Evolutionary conservation across 2,329 filamentous ascomycete species (phyloP).

Genomic region (Sarocladium brachiariae): DNA sequence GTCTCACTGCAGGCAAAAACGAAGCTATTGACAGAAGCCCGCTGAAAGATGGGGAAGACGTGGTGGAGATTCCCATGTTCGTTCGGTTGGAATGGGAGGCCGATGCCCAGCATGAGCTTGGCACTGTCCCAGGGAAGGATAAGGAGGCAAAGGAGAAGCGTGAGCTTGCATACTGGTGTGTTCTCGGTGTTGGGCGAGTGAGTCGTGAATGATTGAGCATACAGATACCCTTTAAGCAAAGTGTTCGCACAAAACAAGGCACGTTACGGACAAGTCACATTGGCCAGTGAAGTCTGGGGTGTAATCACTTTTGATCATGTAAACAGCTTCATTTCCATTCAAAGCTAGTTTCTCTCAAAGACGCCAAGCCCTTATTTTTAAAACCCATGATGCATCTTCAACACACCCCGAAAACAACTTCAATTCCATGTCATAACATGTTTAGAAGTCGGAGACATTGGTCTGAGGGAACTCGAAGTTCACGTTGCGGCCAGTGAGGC

Average conservation of each 20-base stretch:
- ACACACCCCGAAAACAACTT: conserved; percentile 6
- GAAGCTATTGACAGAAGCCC: conserved; percentile 37
- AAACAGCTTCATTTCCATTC: conserved; percentile 37
- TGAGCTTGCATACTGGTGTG: conserved; percentile 94
- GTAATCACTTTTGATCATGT: conserved; percentile 26
- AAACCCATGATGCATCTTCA: conserved; percentile 20
- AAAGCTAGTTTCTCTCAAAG: conserved; percentile 45
- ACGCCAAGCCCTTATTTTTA: conserved; percentile 43
- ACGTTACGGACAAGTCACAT: no score
- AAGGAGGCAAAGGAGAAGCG: conserved; percentile 67
- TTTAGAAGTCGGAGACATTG: conserved; percentile 20
- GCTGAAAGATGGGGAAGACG: conserved; percentile 52
- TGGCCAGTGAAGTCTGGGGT: conserved; percentile 10
- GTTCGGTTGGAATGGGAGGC: conserved; percentile 87
- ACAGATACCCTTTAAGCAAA: conserved; percentile 34
- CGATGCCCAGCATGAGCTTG: conserved; percentile 60
- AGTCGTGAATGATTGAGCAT: conserved; percentile 33
- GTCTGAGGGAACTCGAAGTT: conserved; percentile 97
- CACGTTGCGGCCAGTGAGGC: conserved; percentile 92
- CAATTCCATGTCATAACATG: conserved; percentile 10
- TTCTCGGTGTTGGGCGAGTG: conserved; percentile 81
- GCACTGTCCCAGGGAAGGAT: conserved; percentile 42
- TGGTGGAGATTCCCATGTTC: conserved; percentile 88
- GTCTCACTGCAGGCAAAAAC: conserved; percentile 22
- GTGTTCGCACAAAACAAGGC: conserved; percentile 13